These are phyloP conservation scores for Aureobasidium vineae DNA, from an alignment of 2,329 filamentous ascomycete genomes.

Conservation along the genomic window DNA sequence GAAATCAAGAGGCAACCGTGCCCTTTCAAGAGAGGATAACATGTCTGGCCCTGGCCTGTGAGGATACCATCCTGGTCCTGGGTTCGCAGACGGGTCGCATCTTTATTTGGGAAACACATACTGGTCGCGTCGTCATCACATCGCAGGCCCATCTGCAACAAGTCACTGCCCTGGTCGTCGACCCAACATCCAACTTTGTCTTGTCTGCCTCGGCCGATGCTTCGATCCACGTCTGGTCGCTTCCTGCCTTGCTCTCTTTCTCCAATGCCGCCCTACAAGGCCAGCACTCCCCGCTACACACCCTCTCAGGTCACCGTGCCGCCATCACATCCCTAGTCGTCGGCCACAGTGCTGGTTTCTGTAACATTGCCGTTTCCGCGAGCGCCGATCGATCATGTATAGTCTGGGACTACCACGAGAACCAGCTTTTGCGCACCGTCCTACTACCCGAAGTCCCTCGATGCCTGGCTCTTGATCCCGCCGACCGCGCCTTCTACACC, in stretches of 20 bases:
- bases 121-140: conserved; percentile 73
- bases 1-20: conserved; percentile 83
- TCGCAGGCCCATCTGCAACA: conserved; percentile 75
- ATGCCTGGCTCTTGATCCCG: conserved; percentile 75
- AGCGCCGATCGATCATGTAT: conserved; percentile 86
- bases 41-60: conserved; percentile 68
- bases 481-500: conserved; percentile 76
- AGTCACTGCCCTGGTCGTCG: conserved; percentile 70
- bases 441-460: conserved; percentile 72
- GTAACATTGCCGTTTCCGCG: conserved; percentile 79
- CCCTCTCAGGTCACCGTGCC: conserved; percentile 73
- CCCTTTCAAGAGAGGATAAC: conserved; percentile 85
- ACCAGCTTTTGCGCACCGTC: conserved; percentile 74
- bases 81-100: conserved; percentile 84
- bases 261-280: conserved; percentile 50
- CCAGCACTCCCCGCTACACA: conserved; percentile 68
- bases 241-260: conserved; percentile 70
- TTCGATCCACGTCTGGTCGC: conserved; percentile 88
- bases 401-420: conserved; percentile 87
- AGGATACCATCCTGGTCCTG: conserved; percentile 66
- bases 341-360: conserved; percentile 67
- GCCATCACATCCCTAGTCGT: conserved; percentile 63
- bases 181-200: conserved; percentile 68
- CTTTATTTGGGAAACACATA: conserved; percentile 86
- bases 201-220: conserved; percentile 81